phyloP scores from a whole-genome alignment of 441 rosid genomes.

The Metrosideros polymorpha region DNA sequence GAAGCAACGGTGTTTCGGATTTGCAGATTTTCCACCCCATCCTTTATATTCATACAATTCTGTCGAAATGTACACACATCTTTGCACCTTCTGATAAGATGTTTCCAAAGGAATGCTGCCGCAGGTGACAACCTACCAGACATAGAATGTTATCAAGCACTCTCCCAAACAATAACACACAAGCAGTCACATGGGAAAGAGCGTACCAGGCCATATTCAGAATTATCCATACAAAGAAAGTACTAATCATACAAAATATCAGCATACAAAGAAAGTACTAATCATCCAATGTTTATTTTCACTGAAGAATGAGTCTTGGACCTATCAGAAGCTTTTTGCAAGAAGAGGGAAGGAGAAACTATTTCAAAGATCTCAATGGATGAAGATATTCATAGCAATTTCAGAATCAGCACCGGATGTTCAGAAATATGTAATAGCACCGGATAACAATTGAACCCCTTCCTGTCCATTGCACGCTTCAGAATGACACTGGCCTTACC shows the following conservation, averaged over 20 bases:
- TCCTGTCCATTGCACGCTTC: not conserved
- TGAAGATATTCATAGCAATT: not conserved
- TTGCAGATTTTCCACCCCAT: slow-evolving; percentile 63
- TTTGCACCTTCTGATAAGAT: slow-evolving; percentile 64
- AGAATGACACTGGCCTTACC: not conserved
- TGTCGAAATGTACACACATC: slow-evolving; percentile 78
- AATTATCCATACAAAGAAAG: not conserved
- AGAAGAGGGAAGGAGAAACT: not conserved
- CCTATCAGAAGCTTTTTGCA: not conserved
- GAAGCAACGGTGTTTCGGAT: slow-evolving; percentile 62
- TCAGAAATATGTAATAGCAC: not conserved
- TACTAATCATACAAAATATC: not conserved
- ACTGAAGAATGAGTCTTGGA: not conserved
- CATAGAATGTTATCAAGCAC: not conserved
- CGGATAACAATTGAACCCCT: not conserved
- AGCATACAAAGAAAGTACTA: not conserved
- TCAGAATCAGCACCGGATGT: not conserved
- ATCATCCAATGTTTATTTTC: not conserved
- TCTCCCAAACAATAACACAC: not conserved
- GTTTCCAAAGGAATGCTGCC: slow-evolving; percentile 82
- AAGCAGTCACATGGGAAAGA: not conserved
- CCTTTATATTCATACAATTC: slow-evolving; percentile 80
- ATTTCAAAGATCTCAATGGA: not conserved
- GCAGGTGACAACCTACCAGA: slow-evolving; percentile 80
- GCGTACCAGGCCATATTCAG: not conserved